Evolutionary conservation across 2,329 filamentous ascomycete genomes (phyloP).

Genomic region (Pestalotiopsis sp.): DNA sequence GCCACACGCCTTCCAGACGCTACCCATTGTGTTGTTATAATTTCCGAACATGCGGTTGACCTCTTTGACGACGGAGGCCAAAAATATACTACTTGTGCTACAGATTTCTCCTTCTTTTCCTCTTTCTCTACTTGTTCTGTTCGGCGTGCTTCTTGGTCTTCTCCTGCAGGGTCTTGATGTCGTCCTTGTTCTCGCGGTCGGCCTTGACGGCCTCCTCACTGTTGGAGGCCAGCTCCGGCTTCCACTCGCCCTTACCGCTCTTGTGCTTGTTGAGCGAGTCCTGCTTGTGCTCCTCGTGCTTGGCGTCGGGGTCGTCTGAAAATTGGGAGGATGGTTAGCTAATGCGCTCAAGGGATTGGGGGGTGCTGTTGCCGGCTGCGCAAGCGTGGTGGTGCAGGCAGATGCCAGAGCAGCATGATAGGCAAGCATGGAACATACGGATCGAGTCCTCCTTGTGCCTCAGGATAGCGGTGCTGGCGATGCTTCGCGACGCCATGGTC

Average conservation of each 20-base stretch:
- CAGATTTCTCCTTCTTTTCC: constrained; percentile 28
- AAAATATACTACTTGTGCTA: background rate
- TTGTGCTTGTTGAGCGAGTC: constrained; percentile 69
- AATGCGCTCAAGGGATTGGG: background rate
- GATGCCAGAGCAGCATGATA: background rate
- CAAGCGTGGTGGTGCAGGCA: background rate
- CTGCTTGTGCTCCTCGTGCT: constrained; percentile 57
- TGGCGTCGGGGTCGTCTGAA: background rate
- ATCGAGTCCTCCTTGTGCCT: constrained; percentile 19
- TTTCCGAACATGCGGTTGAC: background rate
- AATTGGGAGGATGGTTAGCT: background rate
- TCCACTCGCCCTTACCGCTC: constrained; percentile 74
- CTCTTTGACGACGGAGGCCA: background rate
- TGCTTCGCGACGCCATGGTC: constrained; percentile 13
- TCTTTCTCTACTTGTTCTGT: constrained; percentile 43
- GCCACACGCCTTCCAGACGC: background rate
- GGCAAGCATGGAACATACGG: constrained; percentile 8
- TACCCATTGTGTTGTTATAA: background rate
- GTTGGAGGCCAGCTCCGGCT: constrained; percentile 74
- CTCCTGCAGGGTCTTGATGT: constrained; percentile 57
- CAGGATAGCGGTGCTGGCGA: constrained; percentile 16
- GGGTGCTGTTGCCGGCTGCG: background rate
- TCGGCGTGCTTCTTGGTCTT: constrained; percentile 58
- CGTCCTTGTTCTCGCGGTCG: constrained; percentile 54
- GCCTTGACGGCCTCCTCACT: constrained; percentile 79